Evolutionary conservation across 2,329 filamentous ascomycete species (phyloP), one percentile per base, ranked within the genome.

Genomic region (Colletotrichum chrysophilum): DNA sequence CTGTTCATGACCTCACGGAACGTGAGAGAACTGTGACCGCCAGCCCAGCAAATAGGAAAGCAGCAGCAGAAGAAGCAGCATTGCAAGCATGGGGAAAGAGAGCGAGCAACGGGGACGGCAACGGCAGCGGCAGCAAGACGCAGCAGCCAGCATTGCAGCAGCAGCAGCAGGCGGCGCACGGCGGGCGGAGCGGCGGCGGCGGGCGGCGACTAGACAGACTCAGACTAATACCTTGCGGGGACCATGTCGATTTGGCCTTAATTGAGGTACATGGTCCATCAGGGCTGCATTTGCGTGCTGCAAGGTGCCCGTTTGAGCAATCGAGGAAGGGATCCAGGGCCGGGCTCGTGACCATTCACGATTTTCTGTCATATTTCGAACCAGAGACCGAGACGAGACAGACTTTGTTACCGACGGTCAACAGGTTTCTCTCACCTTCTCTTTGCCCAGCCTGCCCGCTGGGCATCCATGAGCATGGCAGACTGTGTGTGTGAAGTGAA

Each of bases 301-400:
- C 73, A 75, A 66, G 68, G 62, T 67, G 68, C 73, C 73, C 69
- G 38, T 72, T 75, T 62, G 18, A 64, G 73, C 55, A 61, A 75
- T 64, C 55, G 58, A 60, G 24, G 73, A 43, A 75, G 62, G 73
- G 73, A 64, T 67, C 62, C 62, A 26, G 56, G 73, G 69, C 52
- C 56, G 55, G 56, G 38, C 38, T 34, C 38, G 69, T 72, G 73
- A 75, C 73, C 73, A 75, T 58, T 72, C 69, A 72, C 38, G 52
- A 26, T 62, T 65, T 67, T 75, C 73, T 75, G 69, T 75, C 73
- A 75, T 72, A 75, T 75, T 72, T 62, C 18, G 14, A 48, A 26
- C 65, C 65, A 30, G 18, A 66, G 66, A 32, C 24, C 16, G 62
- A 66, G 36, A 66, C 32, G 65, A 55, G 70, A 73, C 24, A 52